Conservation (phyloP, 2,329 filamentous ascomycete species). For the Dothiorella sarmentorum region DNA sequence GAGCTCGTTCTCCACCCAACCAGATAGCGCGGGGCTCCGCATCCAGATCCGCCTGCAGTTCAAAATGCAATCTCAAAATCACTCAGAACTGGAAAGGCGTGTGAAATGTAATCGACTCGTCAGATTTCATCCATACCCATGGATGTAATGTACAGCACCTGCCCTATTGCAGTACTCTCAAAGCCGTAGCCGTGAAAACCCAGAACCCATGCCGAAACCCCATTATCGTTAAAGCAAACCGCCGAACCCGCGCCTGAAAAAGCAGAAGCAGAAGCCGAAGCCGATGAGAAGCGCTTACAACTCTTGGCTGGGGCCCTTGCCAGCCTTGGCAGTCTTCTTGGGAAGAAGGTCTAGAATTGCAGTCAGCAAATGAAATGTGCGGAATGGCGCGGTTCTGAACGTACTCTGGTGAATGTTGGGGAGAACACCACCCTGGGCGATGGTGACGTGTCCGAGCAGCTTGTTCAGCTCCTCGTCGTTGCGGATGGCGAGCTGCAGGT, state of each 20-base stretch:
- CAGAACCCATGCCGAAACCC: conserved; percentile 63
- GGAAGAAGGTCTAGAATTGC: conserved; percentile 77
- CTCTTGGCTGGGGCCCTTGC: conserved; percentile 91
- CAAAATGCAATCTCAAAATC: neutral
- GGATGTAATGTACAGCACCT: conserved; percentile 61
- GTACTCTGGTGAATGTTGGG: conserved; percentile 97
- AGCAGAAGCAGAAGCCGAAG: conserved; percentile 28
- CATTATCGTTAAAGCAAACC: conserved; percentile 75
- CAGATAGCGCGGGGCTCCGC: neutral
- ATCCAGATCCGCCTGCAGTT: neutral
- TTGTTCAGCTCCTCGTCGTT: conserved; percentile 99
- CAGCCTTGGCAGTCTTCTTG: conserved; percentile 97
- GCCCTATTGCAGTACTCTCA: conserved; percentile 34
- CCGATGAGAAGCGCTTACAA: conserved; percentile 58
- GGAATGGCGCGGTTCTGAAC: conserved; percentile 39
- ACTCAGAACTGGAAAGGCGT: neutral
- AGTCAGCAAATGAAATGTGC: conserved; percentile 39
- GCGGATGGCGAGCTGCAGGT: conserved; percentile 97
- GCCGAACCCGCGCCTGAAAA: conserved; percentile 47
- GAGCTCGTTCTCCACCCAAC: neutral
- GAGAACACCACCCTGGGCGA: conserved; percentile 93
- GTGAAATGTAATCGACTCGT: conserved; percentile 29
- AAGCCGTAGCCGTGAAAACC: conserved; percentile 48
- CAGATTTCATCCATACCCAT: conserved; percentile 47
- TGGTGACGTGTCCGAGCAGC: conserved; percentile 92